A percentile compares a stretch with the other conserved stretches of the same genome.
Conservation (phyloP, 257 asterid genomes). For the Linaria vulgaris region DNA sequence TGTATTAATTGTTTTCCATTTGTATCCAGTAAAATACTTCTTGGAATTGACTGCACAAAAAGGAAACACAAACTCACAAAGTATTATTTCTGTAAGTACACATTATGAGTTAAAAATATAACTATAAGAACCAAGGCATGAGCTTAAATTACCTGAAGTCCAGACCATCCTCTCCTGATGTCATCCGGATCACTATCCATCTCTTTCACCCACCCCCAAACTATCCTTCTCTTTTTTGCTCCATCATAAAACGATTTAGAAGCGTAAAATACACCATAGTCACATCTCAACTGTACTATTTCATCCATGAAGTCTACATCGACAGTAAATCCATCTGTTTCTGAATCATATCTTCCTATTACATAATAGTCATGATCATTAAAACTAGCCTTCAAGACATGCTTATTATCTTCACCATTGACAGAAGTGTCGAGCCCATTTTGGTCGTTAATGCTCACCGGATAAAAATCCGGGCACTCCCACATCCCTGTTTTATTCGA, state of each 20-base stretch:
- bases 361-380: constrained; percentile 29
- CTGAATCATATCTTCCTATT: constrained; percentile 30
- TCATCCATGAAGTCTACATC: constrained; percentile 37
- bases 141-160: constrained; percentile 31
- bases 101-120: background rate
- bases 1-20: constrained; percentile 34
- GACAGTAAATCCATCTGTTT: constrained; percentile 25
- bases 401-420: constrained; percentile 23
- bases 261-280: constrained; percentile 44
- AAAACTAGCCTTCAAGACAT: constrained; percentile 43
- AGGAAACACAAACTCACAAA: background rate
- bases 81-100: too few species aligned
- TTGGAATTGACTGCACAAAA: constrained; percentile 37
- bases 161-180: constrained; percentile 37
- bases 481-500: constrained; percentile 41
- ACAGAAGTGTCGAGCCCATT: constrained; percentile 39
- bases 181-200: constrained; percentile 23
- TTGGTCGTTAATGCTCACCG: constrained; percentile 14
- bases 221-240: constrained; percentile 35
- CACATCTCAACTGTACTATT: constrained; percentile 30
- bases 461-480: constrained; percentile 51
- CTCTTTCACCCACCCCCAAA: constrained; percentile 51
- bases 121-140: background rate
- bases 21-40: constrained; percentile 38
- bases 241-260: constrained; percentile 38